Percentiles rank a stretch among this genome's conserved stretches.
Evolutionary conservation across 139 green algal genomes (phyloP).

Genomic region (Tetratostichococcus sp.): DNA sequence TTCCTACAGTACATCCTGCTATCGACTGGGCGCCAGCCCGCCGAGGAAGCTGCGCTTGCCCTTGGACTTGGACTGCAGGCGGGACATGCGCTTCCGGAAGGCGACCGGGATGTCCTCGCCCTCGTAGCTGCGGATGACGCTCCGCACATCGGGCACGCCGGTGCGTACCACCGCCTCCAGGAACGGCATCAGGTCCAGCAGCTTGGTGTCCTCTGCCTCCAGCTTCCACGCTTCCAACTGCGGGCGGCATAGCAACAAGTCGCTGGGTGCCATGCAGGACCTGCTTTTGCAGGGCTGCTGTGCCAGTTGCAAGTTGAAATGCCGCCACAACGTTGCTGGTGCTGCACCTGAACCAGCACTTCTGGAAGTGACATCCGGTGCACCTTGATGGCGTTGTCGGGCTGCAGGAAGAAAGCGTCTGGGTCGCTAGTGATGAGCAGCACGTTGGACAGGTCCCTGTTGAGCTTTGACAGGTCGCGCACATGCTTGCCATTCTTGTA

Average conservation of each 20-base stretch:
- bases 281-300: too few species aligned
- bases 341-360: background rate
- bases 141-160: constrained; percentile 58
- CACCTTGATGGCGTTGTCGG: constrained; percentile 86
- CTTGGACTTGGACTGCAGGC: background rate
- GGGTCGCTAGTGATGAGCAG: constrained; percentile 65
- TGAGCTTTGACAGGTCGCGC: constrained; percentile 91
- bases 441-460: constrained; percentile 84
- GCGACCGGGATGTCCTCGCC: constrained; percentile 76
- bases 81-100: constrained; percentile 46
- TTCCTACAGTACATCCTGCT: background rate
- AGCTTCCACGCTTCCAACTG: constrained; percentile 63
- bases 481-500: constrained; percentile 87
- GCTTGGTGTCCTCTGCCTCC: constrained; percentile 60
- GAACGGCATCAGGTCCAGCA: constrained; percentile 90
- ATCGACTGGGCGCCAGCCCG: too few species aligned
- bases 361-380: background rate
- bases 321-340: too few species aligned
- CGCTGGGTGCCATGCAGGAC: too few species aligned
- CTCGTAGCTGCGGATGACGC: constrained; percentile 74
- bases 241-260: background rate
- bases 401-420: constrained; percentile 67
- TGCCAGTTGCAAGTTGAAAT: too few species aligned
- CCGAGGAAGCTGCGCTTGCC: background rate
- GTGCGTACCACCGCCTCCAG: constrained; percentile 51